These are phyloP conservation scores for Colletotrichum sansevieriae DNA, from an alignment of 2,329 filamentous ascomycete species.

Conservation along the genomic window DNA sequence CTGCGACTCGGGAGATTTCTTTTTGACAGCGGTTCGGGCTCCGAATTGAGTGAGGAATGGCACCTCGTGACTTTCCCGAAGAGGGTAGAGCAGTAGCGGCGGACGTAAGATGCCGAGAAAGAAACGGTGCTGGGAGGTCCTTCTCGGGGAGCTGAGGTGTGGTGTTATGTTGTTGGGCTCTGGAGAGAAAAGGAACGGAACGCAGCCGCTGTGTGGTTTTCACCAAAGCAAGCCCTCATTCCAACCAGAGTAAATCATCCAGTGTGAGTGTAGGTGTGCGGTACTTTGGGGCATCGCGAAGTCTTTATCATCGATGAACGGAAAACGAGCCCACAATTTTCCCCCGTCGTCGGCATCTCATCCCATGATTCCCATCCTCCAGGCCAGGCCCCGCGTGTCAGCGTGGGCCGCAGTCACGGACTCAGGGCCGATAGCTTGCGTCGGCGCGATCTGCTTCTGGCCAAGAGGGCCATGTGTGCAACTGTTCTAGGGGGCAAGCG, in stretches of 20 bases:
- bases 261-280: constrained; percentile 1
- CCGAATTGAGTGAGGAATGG: constrained; percentile 33
- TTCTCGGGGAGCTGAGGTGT: background rate
- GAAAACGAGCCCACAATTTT: constrained; percentile 27
- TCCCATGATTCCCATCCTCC: constrained; percentile 18
- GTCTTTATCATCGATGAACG: constrained; percentile 37
- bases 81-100: background rate
- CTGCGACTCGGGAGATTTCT: constrained; percentile 4
- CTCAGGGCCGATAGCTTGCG: constrained; percentile 22
- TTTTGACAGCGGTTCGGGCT: constrained; percentile 8
- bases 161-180: background rate
- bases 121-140: background rate
- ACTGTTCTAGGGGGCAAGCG: background rate
- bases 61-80: constrained; percentile 39
- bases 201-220: background rate
- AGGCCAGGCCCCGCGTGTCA: constrained; percentile 8
- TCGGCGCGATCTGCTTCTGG: background rate
- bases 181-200: background rate
- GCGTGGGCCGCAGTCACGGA: constrained; percentile 20
- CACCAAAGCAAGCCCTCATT: constrained; percentile 13
- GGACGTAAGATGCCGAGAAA: constrained; percentile 24
- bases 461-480: background rate
- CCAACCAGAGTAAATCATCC: constrained; percentile 10
- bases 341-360: constrained; percentile 13
- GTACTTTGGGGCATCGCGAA: constrained; percentile 37